Evolutionary conservation across 2,329 filamentous ascomycete species (phyloP).

Genomic region (Sarocladium kiliense): DNA sequence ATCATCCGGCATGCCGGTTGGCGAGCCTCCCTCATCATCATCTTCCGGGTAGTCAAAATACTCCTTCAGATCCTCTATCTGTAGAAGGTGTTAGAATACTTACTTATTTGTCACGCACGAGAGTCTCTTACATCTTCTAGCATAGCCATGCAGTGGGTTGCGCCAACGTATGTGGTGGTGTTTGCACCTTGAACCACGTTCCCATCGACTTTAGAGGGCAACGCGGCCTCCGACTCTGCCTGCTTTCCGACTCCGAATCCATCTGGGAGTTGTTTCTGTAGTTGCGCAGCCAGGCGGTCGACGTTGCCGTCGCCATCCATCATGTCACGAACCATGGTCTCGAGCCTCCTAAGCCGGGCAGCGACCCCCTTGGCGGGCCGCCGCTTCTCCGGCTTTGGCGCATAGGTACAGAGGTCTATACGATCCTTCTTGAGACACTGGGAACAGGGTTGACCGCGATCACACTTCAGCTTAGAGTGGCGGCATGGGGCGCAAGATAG

Average conservation of each 20-base stretch:
- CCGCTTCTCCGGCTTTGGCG: constrained; percentile 11
- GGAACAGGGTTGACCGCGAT: constrained; percentile 29
- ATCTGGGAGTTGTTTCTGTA: constrained; percentile 1
- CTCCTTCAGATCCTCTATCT: constrained; percentile 55
- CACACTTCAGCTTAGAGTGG: constrained; percentile 51
- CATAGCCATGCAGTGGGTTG: constrained; percentile 57
- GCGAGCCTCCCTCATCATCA: constrained; percentile 25
- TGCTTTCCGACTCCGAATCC: neutral
- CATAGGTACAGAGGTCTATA: constrained; percentile 12
- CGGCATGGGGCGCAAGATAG: constrained; percentile 50
- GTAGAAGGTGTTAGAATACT: neutral
- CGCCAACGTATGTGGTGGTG: constrained; percentile 47
- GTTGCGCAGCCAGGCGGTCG: neutral
- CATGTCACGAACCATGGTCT: constrained; percentile 17
- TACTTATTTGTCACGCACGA: neutral
- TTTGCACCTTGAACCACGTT: constrained; percentile 38
- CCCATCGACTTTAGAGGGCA: constrained; percentile 23
- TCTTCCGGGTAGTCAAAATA: constrained; percentile 48
- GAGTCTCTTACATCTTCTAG: constrained; percentile 47
- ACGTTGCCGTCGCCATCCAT: constrained; percentile 9
- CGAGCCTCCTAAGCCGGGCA: constrained; percentile 18
- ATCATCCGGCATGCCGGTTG: constrained; percentile 28
- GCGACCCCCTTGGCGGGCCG: constrained; percentile 8
- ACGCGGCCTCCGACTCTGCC: constrained; percentile 7
- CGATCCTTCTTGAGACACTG: constrained; percentile 10